These are phyloP conservation scores for Infundibulicybe gibba DNA, from an alignment of 768 basidiomycete genomes.

Conservation along the genomic window DNA sequence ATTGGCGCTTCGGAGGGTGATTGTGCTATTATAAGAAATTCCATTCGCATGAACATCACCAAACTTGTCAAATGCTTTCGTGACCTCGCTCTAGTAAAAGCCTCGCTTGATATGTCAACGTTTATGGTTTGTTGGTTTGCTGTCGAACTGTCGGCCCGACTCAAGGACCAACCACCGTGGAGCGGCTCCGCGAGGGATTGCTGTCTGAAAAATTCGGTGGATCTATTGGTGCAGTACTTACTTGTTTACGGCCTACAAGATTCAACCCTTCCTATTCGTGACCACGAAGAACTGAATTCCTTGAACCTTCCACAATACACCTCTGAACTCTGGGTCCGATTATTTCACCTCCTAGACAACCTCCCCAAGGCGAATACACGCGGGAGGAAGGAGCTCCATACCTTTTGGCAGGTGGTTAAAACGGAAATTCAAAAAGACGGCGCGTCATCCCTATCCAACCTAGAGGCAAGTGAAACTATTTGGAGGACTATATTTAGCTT, in stretches of 20 bases:
- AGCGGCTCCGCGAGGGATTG: no score
- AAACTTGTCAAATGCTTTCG: constrained; percentile 35
- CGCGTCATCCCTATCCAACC: constrained; percentile 21
- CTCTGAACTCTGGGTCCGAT: constrained; percentile 71
- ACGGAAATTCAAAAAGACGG: constrained; percentile 22
- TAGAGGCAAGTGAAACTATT: constrained; percentile 58
- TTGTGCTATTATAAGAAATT: constrained; percentile 19
- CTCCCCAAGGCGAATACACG: constrained; percentile 9
- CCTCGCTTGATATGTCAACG: constrained; percentile 31
- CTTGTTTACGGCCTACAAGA: constrained; percentile 48
- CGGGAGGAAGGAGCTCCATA: constrained; percentile 18
- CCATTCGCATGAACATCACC: constrained; percentile 32
- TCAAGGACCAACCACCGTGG: no score
- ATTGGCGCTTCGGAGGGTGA: constrained; percentile 29
- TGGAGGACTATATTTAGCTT: constrained; percentile 72
- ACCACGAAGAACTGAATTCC: constrained; percentile 29
- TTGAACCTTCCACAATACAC: constrained; percentile 35
- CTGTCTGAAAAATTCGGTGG: constrained; percentile 13
- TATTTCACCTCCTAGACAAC: constrained; percentile 54
- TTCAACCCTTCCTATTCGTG: constrained; percentile 34
- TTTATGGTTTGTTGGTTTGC: constrained; percentile 59
- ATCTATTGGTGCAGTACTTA: constrained; percentile 46
- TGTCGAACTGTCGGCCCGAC: constrained; percentile 51
- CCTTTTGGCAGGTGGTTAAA: constrained; percentile 44
- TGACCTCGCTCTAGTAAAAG: constrained; percentile 24